Base-by-base conservation (phyloP, 2,329 filamentous ascomycete species). In the Botrytis byssoidea region DNA sequence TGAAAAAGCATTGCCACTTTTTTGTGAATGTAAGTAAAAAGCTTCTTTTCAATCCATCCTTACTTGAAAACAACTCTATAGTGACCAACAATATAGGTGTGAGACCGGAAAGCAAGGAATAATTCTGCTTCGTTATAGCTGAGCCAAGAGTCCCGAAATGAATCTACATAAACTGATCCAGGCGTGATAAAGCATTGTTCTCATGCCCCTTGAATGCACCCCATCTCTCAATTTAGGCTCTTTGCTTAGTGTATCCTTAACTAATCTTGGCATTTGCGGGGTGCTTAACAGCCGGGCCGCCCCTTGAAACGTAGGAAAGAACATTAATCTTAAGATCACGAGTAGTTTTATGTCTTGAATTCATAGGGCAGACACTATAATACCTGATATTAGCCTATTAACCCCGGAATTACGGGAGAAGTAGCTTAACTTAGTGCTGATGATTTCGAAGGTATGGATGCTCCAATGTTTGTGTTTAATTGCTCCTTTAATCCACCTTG, bases 251-350 rank as follows among this genome's bases (percentile, higher is more conserved):
- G 35, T 37, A 66, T 55, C 25, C 65, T 55, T 25, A 35, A 37
- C 46, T n/a, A 10, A 67, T 67, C 44, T 67, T 51, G 64, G 44
- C 32, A n/a, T 67, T 51, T 67, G 64, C 64, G 64, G 44, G 64
- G 64, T 48, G 64, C 64, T 51, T 40, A 67, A 37, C 44, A 61
- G 22, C 60, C 60, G 60, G 37, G 32, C 18, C 51, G 48, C 29
- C 44, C 44, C 64, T 37, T 46, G 40, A 20, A 64, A 64, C 37
- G 61, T 35, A 25, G 14, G 10, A 32, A 44, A n/a, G 18, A 57
- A 42, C 18, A 22, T 22, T 6, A 16, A 22, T 32, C 22, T 25
- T 7, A 12, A 32, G 25, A 55, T 68, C 48, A 68, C 25, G 46
- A 42, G 65, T 55, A 40, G 44, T 68, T 18, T 29, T 40, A 29